A percentile compares a stretch with the other conserved stretches of the same genome.
Conservation (phyloP, 2,329 filamentous ascomycete species). For the Aspergillus tanneri region DNA sequence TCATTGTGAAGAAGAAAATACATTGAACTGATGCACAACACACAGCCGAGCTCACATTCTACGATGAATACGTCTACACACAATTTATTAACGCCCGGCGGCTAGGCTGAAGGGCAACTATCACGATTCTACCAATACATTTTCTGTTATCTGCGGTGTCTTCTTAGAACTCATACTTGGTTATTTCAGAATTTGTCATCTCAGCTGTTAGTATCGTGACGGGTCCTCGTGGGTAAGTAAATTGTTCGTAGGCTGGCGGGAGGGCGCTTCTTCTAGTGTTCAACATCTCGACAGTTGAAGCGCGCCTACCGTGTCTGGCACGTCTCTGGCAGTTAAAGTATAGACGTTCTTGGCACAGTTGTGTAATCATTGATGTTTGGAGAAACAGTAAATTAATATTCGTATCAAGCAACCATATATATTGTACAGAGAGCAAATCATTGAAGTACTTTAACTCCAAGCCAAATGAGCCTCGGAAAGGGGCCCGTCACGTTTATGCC, state of each 20-base stretch:
- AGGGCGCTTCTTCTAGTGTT: not conserved
- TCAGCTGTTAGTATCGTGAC: not conserved
- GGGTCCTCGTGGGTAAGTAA: no score
- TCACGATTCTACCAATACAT: no score
- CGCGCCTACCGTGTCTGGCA: constrained; percentile 28
- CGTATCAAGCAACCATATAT: not conserved
- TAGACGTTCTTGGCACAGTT: not conserved
- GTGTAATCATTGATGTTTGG: not conserved
- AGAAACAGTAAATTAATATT: not conserved
- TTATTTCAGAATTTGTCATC: not conserved
- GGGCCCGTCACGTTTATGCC: not conserved
- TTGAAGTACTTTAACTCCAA: not conserved
- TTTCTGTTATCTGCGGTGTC: no score
- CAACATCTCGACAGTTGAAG: constrained; percentile 32
- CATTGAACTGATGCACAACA: no score
- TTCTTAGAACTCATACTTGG: no score
- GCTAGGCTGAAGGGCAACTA: no score
- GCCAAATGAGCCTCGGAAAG: not conserved
- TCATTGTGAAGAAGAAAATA: no score
- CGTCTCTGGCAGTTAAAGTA: not conserved
- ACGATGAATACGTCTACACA: no score
- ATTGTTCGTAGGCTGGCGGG: not conserved
- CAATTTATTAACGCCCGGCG: no score
- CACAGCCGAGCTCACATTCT: no score
- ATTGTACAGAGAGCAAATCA: not conserved